Percentiles rank a stretch among this genome's conserved stretches.
Conservation (phyloP, 805 yeast species). For the Phaffomyces antillensis region DNA sequence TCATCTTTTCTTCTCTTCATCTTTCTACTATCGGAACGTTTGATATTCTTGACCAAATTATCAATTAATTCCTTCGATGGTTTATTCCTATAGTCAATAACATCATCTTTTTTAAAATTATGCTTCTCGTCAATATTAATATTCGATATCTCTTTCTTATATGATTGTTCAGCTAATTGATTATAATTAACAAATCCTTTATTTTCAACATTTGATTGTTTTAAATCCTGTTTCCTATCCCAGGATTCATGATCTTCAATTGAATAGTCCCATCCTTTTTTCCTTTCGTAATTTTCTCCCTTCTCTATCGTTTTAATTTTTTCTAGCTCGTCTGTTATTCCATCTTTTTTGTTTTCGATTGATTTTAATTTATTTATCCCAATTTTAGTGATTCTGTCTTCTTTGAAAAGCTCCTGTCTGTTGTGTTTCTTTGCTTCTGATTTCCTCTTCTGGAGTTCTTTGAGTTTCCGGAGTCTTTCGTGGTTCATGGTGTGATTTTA, state of each 20-base stretch:
- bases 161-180: slow-evolving; percentile 54
- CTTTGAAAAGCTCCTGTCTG: slow-evolving; percentile 31
- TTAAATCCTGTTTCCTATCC: slow-evolving; percentile 36
- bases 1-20: slow-evolving; percentile 33
- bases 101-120: slow-evolving; percentile 31
- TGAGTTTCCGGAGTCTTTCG: slow-evolving; percentile 20
- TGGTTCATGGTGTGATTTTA: neutral
- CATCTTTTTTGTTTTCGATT: slow-evolving; percentile 26
- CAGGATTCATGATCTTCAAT: slow-evolving; percentile 61
- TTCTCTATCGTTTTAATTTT: slow-evolving; percentile 22
- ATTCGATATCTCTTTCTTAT: slow-evolving; percentile 42
- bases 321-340: slow-evolving; percentile 31
- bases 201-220: slow-evolving; percentile 21
- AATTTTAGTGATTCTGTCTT: slow-evolving; percentile 22
- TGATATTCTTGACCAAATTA: slow-evolving; percentile 24
- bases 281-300: slow-evolving; percentile 36
- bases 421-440: slow-evolving; percentile 26
- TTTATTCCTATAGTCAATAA: slow-evolving; percentile 23
- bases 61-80: slow-evolving; percentile 32
- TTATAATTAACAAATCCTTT: slow-evolving; percentile 43
- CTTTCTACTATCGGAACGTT: slow-evolving; percentile 21
- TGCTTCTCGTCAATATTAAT: slow-evolving; percentile 33
- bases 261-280: slow-evolving; percentile 47
- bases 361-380: slow-evolving; percentile 22
- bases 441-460: slow-evolving; percentile 24